Base-by-base conservation (phyloP, 345 rosid genomes). In the Linum tenue region DNA sequence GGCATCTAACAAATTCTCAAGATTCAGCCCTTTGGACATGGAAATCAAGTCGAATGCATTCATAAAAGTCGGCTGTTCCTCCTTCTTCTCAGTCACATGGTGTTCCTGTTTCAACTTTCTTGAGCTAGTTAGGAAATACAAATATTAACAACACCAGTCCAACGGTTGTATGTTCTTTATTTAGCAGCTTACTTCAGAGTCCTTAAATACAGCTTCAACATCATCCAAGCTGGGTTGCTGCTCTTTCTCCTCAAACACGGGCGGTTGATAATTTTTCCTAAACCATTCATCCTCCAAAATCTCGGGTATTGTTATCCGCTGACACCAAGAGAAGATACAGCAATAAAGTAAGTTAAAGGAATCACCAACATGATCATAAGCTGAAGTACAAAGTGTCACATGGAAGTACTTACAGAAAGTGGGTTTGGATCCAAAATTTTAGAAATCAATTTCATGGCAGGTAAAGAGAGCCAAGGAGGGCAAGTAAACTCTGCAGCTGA, bases 11-110 rank as follows among this genome's bases (percentile, higher is more conserved):
- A 94, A 78, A 77, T 94, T 90, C 73, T 68, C 97, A 11, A 94
- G 81, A 78, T 94, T 86, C 70, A 94, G 82, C 62, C 96, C 97
- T 41, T 79, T 90, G 12, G 99, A 90, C 94, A 94, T 78, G 36
- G 97, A 84, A 69, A 94, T 94, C 64, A 94, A 78, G 76, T 94
- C 97, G 41, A 94, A 94, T 31, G 99, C 99, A 63, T 90, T 94
- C 84, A 94, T 90, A 3, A 92, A 81, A 7, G 77, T 74, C 36
- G 99, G 99, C 67, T 85, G 89, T 60, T 84, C 95, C 72, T 94
- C 92, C 75, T 64, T 88, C 85, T 81, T 90, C 72, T 94, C 96
- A 4, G 85, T 84, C 59, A 90, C 95, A 73, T 78, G 95, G 82
- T 88, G 82, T 70, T 90, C 96, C 97, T 90, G 79, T 71, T 53